phyloP scores from a whole-genome alignment of 495 filamentous ascomycete genomes.

The Melanomma pulvis-pyrius region DNA sequence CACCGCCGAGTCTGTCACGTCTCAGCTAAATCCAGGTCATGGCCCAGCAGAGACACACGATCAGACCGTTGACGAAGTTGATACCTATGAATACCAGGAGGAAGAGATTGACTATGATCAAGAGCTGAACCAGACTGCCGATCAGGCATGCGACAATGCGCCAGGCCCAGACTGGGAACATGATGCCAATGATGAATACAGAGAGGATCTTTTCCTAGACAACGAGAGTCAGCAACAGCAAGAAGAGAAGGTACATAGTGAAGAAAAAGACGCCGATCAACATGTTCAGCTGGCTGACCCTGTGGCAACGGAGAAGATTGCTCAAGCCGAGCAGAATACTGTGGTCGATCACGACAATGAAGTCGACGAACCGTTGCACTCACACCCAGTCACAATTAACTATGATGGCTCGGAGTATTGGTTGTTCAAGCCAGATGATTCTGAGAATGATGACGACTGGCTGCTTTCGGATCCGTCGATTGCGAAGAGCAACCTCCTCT shows the following conservation, averaged over 20 bases:
- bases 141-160: background rate
- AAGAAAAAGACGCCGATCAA: background rate
- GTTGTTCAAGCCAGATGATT: slow-evolving; percentile 11
- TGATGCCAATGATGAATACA: background rate
- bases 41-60: background rate
- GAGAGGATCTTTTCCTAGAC: background rate
- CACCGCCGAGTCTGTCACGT: background rate
- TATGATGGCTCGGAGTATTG: slow-evolving; percentile 18
- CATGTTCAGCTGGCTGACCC: background rate
- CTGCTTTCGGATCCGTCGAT: slow-evolving; percentile 71
- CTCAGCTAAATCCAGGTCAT: background rate
- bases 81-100: background rate
- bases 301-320: background rate
- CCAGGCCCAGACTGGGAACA: background rate
- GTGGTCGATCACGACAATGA: background rate
- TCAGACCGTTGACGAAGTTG: background rate
- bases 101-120: background rate
- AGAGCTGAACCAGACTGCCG: background rate
- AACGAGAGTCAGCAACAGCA: background rate
- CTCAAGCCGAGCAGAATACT: background rate
- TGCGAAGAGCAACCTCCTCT: slow-evolving; percentile 58
- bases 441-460: slow-evolving; percentile 58
- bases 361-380: background rate
- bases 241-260: background rate
- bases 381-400: slow-evolving; percentile 40